These are phyloP conservation scores for Penicillium vulpinum DNA, from an alignment of 2,329 filamentous ascomycete species.

Conservation along the genomic window DNA sequence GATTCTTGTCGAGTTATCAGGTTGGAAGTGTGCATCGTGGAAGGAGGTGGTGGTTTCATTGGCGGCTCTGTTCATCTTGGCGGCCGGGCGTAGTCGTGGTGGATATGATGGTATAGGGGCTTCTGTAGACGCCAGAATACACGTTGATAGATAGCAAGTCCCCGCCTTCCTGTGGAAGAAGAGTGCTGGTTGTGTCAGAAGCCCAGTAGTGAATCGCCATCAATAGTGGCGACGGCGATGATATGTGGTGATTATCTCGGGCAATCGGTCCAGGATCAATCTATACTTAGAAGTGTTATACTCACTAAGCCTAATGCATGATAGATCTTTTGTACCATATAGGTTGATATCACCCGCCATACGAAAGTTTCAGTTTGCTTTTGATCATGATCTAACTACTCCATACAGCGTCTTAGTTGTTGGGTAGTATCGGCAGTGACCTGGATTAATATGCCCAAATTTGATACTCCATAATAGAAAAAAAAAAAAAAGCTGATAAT, in stretches of 20 bases:
- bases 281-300: neutral
- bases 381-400: neutral
- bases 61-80: neutral
- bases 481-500: neutral
- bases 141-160: neutral
- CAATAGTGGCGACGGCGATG: too few relatives aligned
- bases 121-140: neutral
- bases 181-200: too few relatives aligned
- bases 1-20: too few relatives aligned
- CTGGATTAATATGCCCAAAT: neutral
- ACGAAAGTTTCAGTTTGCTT: neutral
- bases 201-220: neutral
- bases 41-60: neutral
- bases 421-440: too few relatives aligned
- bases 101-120: neutral
- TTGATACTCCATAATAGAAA: neutral
- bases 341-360: neutral
- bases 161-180: neutral
- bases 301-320: neutral
- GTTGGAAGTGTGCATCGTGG: neutral
- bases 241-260: neutral
- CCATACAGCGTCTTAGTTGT: neutral
- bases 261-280: neutral
- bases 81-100: neutral
- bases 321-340: neutral